phyloP scores from a whole-genome alignment of 768 basidiomycete species.

The Suillus decipiens region DNA sequence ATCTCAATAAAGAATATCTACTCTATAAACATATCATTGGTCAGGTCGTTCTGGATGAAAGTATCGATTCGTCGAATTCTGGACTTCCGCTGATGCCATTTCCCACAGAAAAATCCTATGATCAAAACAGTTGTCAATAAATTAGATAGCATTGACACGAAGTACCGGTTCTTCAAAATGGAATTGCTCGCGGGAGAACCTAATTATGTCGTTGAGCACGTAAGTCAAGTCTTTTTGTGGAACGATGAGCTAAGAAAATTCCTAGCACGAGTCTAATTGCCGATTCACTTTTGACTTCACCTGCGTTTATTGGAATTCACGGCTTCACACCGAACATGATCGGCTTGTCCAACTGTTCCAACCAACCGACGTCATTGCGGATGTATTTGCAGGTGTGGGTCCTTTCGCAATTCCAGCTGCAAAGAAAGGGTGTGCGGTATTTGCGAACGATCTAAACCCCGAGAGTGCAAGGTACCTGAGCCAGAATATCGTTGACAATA shows the following conservation, averaged over 20 bases:
- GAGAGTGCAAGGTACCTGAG: constrained; percentile 76
- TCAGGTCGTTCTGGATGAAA: constrained; percentile 86
- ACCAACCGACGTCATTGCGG: constrained; percentile 79
- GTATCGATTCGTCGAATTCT: constrained; percentile 27
- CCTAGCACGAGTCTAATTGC: constrained; percentile 82
- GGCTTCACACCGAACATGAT: constrained; percentile 88
- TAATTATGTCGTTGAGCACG: constrained; percentile 85
- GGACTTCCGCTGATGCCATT: constrained; percentile 14
- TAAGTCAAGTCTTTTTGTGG: constrained; percentile 29
- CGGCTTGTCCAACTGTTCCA: constrained; percentile 76
- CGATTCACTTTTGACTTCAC: constrained; percentile 93
- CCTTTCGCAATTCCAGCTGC: constrained; percentile 95
- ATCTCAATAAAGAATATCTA: constrained; percentile 86
- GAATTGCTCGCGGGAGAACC: constrained; percentile 92
- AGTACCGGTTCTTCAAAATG: constrained; percentile 96
- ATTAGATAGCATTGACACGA: constrained; percentile 77
- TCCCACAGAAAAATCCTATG: constrained; percentile 75
- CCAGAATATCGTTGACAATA: constrained; percentile 74
- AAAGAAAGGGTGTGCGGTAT: constrained; percentile 84
- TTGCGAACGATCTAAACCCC: constrained; percentile 96
- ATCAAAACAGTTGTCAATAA: constrained; percentile 95
- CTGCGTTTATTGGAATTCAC: constrained; percentile 97
- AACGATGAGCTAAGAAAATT: constrained; percentile 3
- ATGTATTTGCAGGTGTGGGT: constrained; percentile 97
- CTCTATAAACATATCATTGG: constrained; percentile 92